phyloP scores from a whole-genome alignment of 2,329 filamentous ascomycete genomes.

The Pseudocercospora musae region DNA sequence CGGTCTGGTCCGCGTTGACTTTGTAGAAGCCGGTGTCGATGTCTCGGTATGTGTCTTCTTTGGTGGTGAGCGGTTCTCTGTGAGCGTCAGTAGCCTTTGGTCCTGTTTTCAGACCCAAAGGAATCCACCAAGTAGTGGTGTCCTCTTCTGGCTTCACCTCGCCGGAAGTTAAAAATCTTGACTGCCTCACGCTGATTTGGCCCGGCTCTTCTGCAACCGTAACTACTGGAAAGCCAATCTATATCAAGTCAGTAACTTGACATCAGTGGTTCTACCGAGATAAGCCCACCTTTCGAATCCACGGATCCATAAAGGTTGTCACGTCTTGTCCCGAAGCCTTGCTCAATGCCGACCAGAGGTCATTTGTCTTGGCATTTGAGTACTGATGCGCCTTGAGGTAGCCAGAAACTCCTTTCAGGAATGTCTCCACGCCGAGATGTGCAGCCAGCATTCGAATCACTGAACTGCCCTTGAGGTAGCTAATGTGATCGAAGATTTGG shows the following conservation, averaged over 20 bases:
- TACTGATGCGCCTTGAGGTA: conserved; percentile 89
- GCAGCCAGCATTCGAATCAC: conserved; percentile 94
- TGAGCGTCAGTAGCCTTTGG: conserved; percentile 60
- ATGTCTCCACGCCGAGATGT: conserved; percentile 81
- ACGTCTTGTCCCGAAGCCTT: conserved; percentile 87
- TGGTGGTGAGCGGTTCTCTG: conserved; percentile 67
- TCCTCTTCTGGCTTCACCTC: conserved; percentile 91
- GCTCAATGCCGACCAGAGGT: conserved; percentile 84
- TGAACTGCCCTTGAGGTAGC: conserved; percentile 93
- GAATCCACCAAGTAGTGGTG: conserved; percentile 92
- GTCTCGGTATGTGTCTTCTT: conserved; percentile 71
- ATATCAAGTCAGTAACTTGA: neutral
- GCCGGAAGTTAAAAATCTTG: conserved; percentile 84
- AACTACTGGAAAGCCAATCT: conserved; percentile 85
- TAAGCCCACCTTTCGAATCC: conserved; percentile 70
- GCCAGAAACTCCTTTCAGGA: conserved; percentile 82
- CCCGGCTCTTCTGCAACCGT: conserved; percentile 80
- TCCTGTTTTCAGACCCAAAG: conserved; percentile 78
- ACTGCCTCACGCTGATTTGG: conserved; percentile 78
- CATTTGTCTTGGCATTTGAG: conserved; percentile 83
- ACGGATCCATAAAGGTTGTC: conserved; percentile 81
- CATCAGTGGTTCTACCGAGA: neutral
- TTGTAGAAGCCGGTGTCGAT: conserved; percentile 85
- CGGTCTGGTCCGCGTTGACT: conserved; percentile 83
- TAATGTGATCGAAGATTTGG: conserved; percentile 96